phyloP scores from a whole-genome alignment of 495 filamentous ascomycete genomes.

The Sordaria brevicollis region DNA sequence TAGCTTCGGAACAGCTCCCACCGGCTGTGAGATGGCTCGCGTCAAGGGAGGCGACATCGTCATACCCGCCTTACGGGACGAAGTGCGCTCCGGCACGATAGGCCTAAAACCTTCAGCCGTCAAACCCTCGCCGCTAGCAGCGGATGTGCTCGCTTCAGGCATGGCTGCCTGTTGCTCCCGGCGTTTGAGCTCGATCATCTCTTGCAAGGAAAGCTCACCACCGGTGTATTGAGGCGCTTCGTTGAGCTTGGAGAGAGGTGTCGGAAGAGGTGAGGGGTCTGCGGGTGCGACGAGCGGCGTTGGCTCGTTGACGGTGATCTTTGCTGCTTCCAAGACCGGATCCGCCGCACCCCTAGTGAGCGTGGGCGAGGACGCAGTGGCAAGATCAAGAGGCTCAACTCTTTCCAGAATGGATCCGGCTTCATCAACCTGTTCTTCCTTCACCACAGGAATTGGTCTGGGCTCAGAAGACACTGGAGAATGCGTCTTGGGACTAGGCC shows the following conservation, averaged over 20 bases:
- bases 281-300: background rate
- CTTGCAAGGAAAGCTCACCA: slow-evolving; percentile 25
- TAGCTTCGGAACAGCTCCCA: slow-evolving; percentile 19
- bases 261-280: background rate
- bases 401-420: slow-evolving; percentile 34
- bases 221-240: background rate
- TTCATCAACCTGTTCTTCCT: slow-evolving; percentile 6
- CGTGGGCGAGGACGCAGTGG: slow-evolving; percentile 35
- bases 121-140: slow-evolving; percentile 3
- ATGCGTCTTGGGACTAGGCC: background rate
- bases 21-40: slow-evolving; percentile 64
- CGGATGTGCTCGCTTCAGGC: slow-evolving; percentile 14
- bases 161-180: slow-evolving; percentile 27
- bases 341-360: slow-evolving; percentile 6
- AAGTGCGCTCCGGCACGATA: slow-evolving; percentile 24
- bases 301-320: slow-evolving; percentile 3
- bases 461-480: slow-evolving; percentile 18
- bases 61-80: slow-evolving; percentile 29
- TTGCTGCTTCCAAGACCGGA: background rate
- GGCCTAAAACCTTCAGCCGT: slow-evolving; percentile 7
- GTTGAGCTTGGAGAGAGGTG: background rate
- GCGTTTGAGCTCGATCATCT: slow-evolving; percentile 41
- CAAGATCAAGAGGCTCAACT: slow-evolving; percentile 62
- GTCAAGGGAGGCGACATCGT: slow-evolving; percentile 54
- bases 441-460: slow-evolving; percentile 3